These are phyloP conservation scores for Neophaeococcomyces aloes DNA, from an alignment of 2,329 filamentous ascomycete species.

Conservation along the genomic window DNA sequence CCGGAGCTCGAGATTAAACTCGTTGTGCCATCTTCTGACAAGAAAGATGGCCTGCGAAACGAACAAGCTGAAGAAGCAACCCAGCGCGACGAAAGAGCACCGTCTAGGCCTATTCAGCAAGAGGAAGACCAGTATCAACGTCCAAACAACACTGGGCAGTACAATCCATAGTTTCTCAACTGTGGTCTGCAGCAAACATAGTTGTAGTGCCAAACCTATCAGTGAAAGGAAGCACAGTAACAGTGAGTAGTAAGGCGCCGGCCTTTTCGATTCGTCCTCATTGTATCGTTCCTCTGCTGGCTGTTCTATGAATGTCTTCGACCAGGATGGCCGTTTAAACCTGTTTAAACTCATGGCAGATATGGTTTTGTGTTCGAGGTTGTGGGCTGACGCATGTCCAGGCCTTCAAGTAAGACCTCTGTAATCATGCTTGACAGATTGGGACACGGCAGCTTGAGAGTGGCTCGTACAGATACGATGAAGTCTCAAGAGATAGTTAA, in stretches of 20 bases:
- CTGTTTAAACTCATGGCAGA: not conserved
- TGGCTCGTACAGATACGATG: too few relatives aligned
- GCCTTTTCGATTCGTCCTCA: conserved; percentile 1
- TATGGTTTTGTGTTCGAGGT: not conserved
- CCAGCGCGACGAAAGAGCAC: conserved; percentile 12
- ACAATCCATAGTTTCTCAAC: conserved; percentile 9
- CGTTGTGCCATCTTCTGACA: conserved; percentile 8
- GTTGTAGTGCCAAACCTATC: conserved; percentile 10
- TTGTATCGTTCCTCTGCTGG: conserved; percentile 5
- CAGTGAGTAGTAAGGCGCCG: conserved; percentile 7
- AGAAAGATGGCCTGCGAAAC: conserved; percentile 6
- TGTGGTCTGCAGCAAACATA: conserved; percentile 8
- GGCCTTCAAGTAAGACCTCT: not conserved
- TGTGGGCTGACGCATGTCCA: too few relatives aligned
- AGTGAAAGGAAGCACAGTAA: conserved; percentile 12
- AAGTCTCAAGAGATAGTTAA: too few relatives aligned
- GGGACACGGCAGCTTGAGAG: too few relatives aligned
- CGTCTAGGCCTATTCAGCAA: conserved; percentile 11
- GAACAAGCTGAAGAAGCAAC: conserved; percentile 7
- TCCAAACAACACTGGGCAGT: conserved; percentile 10
- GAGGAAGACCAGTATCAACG: conserved; percentile 5
- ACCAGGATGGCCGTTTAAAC: conserved; percentile 9
- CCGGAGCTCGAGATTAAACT: not conserved
- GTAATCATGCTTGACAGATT: too few relatives aligned
- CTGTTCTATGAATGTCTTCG: conserved; percentile 16